Base-by-base conservation (phyloP, 768 basidiomycete species). In the Hortiboletus flavorubellus region DNA sequence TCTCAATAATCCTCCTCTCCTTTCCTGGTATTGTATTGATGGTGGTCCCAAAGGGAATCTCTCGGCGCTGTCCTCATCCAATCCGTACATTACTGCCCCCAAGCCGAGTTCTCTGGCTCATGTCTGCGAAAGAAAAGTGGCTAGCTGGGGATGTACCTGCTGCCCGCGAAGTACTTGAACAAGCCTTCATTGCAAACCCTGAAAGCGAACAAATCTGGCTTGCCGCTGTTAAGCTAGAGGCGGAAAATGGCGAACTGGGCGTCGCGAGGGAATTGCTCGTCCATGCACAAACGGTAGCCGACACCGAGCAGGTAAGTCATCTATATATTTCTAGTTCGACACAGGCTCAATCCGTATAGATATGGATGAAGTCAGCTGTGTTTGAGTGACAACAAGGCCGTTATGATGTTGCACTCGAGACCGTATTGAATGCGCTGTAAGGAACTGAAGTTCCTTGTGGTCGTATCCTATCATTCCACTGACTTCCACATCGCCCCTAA, bases 101-200 rank as follows among this genome's bases (percentile, higher is more conserved):
- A 94, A 61, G 95, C 94, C 2, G 96, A 98, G 90, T 93, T 0
- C 76, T 99, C 6, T 98, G 97, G 97, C 80, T 98, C 33, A 98
- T 98, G 94, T 83, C 87, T 48, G 97, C 96, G 4, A 99, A 99
- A 73, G 96, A 98, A 75, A 91, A 93, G 69, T 99, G 96, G 96
- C 67, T 93, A 14, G 76, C 79, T 11, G 91, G 91, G 8, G 91
- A 98, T 64, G 91, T 98, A 14, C 83, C 87, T 2, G 89, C 86
- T n/a, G 93, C 97, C 2, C 88, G 94, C 35, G 84, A 86, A 60
- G 89, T 96, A 14, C 84, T 98, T 12, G 91, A 88, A 57, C 81
- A 81, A 38, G 93, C 97, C 0, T 98, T 98, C 78, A 82, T 89
- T 49, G 91, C 93, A 52, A 98, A 98, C 67, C 91, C 93, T 12